These are phyloP conservation scores for Gonium pectorale DNA, from an alignment of 139 green algal species.

Conservation along the genomic window DNA sequence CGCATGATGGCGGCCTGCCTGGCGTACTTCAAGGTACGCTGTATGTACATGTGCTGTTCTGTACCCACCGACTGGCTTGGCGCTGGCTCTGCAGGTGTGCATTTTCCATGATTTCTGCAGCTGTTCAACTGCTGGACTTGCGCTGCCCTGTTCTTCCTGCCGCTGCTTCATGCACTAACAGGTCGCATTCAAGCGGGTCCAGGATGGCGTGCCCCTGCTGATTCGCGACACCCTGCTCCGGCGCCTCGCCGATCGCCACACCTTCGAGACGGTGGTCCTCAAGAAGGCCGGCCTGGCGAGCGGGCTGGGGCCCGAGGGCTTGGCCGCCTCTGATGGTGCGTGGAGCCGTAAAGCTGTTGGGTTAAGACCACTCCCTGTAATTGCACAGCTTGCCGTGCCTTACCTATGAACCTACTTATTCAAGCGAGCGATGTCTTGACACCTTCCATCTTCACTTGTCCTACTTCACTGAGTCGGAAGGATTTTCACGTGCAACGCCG, in stretches of 20 bases:
- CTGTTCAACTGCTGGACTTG: neutral
- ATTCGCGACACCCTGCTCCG: slow-evolving; percentile 5
- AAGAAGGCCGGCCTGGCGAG: neutral
- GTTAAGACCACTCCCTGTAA: neutral
- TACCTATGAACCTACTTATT: neutral
- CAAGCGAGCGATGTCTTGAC: neutral
- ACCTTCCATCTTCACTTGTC: neutral
- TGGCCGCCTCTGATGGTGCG: neutral
- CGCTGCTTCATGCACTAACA: neutral
- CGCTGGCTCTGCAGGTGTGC: neutral
- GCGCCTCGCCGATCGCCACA: neutral
- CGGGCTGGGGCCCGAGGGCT: neutral
- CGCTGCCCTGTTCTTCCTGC: neutral
- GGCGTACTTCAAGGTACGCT: slow-evolving; percentile 42
- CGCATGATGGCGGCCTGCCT: slow-evolving; percentile 44
- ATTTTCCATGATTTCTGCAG: neutral
- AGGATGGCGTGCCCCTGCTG: slow-evolving; percentile 40
- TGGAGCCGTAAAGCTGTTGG: neutral
- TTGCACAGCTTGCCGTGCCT: neutral
- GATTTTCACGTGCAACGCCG: neutral
- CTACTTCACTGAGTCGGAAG: no score
- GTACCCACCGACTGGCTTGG: neutral
- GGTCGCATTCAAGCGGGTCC: slow-evolving; percentile 25
- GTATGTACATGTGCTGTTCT: no score
- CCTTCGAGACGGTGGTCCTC: neutral